Base-by-base conservation (phyloP, 768 basidiomycete species). In the Tricholoma flavovirens region DNA sequence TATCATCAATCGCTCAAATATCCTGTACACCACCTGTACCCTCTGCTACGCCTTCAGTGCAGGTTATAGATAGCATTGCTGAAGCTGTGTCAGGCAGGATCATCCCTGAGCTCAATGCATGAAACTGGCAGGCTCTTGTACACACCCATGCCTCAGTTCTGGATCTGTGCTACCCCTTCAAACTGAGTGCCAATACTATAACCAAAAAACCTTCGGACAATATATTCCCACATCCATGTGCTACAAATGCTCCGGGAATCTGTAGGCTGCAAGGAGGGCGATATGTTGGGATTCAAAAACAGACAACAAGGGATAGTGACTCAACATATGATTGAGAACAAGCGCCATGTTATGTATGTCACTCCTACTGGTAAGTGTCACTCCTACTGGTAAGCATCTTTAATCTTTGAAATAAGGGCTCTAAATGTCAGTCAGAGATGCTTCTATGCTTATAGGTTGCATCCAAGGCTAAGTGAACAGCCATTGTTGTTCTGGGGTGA, bases 401-500 rank as follows among this genome's bases (percentile, higher is more conserved):
- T 26, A 26, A 26, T 26, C 24, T 26, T 26, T 26, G 24, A 26
- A 26, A 61, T 58, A 14, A 61, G 43, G 22, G 17, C 50, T 33
- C 55, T 32, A 11, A 24, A 49, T 51, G 50, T 65, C 17, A 55
- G 54, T 38, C 59, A 64, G 49, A 59, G 50, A 58, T 14, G 59
- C 65, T 49, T 68, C 42, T 57, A 51, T 56, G 66, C 71, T 1
- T 76, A 74, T 53, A 59, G 64, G 0, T 57, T 80, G 0, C 71
- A 76, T 51, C 3, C 56, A 0, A 57, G 69, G 2, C 51, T n/a
- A 17, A 32, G 38, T 29, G 62, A 73, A 40, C 66, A 60, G 21
- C 10, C 40, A 3, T 64, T 65, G 54, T 48, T 78, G 7, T 72
- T 77, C 55, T 62, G 56, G 22, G 75, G 65, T 51, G 69, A 72